phyloP scores from a whole-genome alignment of 208 protist genomes.

The Leishmania arabica region DNA sequence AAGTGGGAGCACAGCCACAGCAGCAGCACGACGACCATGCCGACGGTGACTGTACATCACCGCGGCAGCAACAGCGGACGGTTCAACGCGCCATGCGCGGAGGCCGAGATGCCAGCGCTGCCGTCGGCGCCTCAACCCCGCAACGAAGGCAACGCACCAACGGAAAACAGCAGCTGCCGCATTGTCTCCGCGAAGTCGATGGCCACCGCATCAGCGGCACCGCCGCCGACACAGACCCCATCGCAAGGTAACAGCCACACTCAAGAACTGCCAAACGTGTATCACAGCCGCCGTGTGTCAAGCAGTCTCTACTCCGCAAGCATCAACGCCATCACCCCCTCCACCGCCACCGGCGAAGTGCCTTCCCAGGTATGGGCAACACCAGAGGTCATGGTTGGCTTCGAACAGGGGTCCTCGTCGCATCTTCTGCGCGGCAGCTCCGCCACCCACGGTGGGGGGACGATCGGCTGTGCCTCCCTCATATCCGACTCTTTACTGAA shows the following conservation, averaged over 20 bases:
- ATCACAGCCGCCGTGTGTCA: constrained; percentile 3
- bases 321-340: constrained; percentile 3
- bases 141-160: not conserved
- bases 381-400: not conserved
- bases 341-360: constrained; percentile 5
- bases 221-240: not conserved
- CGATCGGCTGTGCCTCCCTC: not conserved
- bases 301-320: constrained; percentile 4
- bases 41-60: not conserved
- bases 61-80: constrained; percentile 6
- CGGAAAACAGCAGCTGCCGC: not conserved
- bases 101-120: constrained; percentile 1
- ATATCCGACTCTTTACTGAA: not conserved
- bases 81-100: constrained; percentile 14
- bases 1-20: not conserved
- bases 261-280: not conserved
- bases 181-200: not conserved
- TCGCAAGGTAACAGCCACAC: not conserved
- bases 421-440: not conserved
- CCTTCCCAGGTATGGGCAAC: constrained; percentile 15
- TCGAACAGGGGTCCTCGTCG: not conserved
- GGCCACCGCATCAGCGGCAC: not conserved
- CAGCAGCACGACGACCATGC: not conserved
- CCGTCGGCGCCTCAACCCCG: not conserved
- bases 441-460: not conserved